phyloP scores from a whole-genome alignment of 129 eudicot genomes.

The Artemisia tridentata region DNA sequence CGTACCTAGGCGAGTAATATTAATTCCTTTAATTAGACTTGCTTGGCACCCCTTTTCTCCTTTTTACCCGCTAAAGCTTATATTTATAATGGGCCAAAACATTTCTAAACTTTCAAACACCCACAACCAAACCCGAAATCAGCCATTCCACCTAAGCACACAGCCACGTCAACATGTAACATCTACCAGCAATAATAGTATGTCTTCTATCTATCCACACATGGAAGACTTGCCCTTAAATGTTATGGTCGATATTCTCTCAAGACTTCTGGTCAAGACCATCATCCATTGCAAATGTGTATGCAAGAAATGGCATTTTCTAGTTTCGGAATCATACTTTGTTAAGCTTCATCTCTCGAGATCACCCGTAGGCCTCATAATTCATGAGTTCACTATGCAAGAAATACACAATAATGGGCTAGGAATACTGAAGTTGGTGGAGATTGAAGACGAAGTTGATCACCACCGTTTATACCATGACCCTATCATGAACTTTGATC shows the following conservation, averaged over 20 bases:
- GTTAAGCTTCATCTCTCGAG: conserved; percentile 29
- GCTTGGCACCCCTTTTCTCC: too few species aligned
- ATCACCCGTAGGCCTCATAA: conserved; percentile 31
- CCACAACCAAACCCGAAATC: too few species aligned
- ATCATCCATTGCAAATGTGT: conserved; percentile 18
- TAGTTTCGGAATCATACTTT: conserved; percentile 34
- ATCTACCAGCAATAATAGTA: too few species aligned
- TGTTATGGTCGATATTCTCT: conserved; percentile 16
- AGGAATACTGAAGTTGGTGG: conserved; percentile 22
- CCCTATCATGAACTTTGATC: conserved; percentile 19
- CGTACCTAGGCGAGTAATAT: too few species aligned
- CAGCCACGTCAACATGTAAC: too few species aligned
- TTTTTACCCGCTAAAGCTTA: too few species aligned
- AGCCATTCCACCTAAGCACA: too few species aligned
- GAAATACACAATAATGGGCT: neutral
- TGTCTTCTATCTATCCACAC: too few species aligned
- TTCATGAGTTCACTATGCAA: conserved; percentile 10
- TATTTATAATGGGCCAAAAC: too few species aligned
- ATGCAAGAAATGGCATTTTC: conserved; percentile 38
- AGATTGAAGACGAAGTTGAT: conserved; percentile 20
- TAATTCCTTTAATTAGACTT: too few species aligned
- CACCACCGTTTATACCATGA: conserved; percentile 15
- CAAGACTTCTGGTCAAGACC: too few species aligned
- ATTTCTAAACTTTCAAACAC: too few species aligned
- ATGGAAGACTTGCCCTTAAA: neutral